Evolutionary conservation across 1,284 basidiomycete species (phyloP).

Genomic region (Kwoniella shivajii): DNA sequence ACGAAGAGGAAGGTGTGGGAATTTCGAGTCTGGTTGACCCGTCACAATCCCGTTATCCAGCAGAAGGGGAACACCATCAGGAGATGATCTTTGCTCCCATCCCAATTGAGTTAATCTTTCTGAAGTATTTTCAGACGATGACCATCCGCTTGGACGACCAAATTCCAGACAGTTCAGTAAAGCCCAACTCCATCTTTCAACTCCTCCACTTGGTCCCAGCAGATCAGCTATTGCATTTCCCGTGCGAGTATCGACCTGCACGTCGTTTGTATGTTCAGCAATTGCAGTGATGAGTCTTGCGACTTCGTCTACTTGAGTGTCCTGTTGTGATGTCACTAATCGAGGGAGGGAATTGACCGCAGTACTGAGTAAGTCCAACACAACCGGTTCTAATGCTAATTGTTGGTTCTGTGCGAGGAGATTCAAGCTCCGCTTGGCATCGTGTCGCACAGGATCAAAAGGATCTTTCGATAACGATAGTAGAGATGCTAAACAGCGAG

Average conservation of each 20-base stretch:
- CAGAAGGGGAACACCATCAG: slow-evolving; percentile 18
- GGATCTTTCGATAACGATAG: slow-evolving; percentile 53
- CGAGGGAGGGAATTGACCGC: slow-evolving; percentile 74
- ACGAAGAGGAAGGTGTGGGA: slow-evolving; percentile 60
- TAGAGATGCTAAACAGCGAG: slow-evolving; percentile 62
- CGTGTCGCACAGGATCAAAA: slow-evolving; percentile 66
- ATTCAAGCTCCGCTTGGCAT: slow-evolving; percentile 60
- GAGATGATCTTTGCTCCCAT: slow-evolving; percentile 42
- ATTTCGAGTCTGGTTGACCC: slow-evolving; percentile 13
- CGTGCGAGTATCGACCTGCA: too few species aligned
- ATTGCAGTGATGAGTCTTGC: slow-evolving; percentile 70
- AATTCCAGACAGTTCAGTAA: slow-evolving; percentile 76
- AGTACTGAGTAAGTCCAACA: slow-evolving; percentile 56
- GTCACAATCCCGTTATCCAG: slow-evolving; percentile 45
- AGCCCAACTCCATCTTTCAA: slow-evolving; percentile 87
- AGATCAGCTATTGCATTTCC: slow-evolving; percentile 61
- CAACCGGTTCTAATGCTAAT: slow-evolving; percentile 19
- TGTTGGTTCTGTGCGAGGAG: slow-evolving; percentile 62
- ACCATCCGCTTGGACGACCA: slow-evolving; percentile 60
- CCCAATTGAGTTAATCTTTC: slow-evolving; percentile 48
- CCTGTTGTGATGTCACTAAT: slow-evolving; percentile 67
- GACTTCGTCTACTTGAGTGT: slow-evolving; percentile 68
- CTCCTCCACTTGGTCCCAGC: slow-evolving; percentile 75
- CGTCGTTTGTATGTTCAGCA: slow-evolving; percentile 63
- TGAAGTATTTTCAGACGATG: slow-evolving; percentile 43